phyloP scores from a whole-genome alignment of 139 green algal genomes.

The Chlamydomonas eustigma region DNA sequence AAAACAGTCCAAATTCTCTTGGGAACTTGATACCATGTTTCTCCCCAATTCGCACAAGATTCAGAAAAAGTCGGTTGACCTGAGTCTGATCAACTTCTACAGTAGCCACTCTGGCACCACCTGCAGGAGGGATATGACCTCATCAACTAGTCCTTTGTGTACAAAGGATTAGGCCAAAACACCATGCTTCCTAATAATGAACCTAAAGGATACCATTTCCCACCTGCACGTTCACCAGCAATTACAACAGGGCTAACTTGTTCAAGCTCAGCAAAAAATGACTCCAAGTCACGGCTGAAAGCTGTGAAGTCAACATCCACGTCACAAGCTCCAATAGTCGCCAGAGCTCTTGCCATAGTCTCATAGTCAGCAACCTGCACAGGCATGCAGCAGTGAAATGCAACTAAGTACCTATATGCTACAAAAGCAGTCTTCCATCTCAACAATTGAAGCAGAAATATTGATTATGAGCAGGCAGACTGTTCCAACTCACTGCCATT shows the following conservation, averaged over 20 bases:
- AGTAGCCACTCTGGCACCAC: conserved; percentile 1
- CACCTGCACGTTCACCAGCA: conserved; percentile 35
- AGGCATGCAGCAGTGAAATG: too few relatives aligned
- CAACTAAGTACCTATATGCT: too few relatives aligned
- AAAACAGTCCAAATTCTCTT: conserved; percentile 87
- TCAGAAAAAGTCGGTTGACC: conserved; percentile 79
- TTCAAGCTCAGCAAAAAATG: conserved; percentile 65
- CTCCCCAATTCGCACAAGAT: conserved; percentile 82
- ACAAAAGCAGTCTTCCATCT: too few relatives aligned
- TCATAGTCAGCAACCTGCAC: conserved; percentile 43
- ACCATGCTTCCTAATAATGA: too few relatives aligned
- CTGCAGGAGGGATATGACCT: background rate
- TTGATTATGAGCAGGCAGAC: too few relatives aligned
- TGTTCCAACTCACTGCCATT: too few relatives aligned
- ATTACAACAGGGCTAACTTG: conserved; percentile 37
- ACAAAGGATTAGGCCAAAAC: too few relatives aligned
- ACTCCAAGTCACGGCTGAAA: conserved; percentile 40
- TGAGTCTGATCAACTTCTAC: conserved; percentile 74
- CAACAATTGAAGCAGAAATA: too few relatives aligned
- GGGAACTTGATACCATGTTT: conserved; percentile 57
- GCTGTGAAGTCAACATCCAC: conserved; percentile 53
- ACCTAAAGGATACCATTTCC: too few relatives aligned
- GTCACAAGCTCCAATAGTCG: conserved; percentile 52
- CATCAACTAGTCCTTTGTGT: background rate
- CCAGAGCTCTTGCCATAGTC: conserved; percentile 62